Base-by-base conservation (phyloP, 2,329 filamentous ascomycete species). In the Chaetothyriales sp. region DNA sequence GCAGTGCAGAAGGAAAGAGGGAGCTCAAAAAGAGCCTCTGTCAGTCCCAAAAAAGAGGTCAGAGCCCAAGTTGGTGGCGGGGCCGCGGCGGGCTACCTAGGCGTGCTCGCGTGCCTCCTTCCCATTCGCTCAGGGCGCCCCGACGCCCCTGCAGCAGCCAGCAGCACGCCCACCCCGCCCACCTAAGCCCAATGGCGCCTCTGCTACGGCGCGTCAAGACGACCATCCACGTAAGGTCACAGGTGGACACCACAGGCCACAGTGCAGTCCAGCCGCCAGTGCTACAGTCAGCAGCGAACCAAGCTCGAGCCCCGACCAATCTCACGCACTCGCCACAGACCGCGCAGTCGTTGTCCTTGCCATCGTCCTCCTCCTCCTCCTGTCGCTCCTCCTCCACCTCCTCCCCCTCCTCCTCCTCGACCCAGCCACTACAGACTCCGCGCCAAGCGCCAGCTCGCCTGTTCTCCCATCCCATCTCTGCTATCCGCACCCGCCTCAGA, bases 401-500 rank as follows among this genome's bases (percentile, higher is more conserved):
- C 29, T 37, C 8, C 29, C 13, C 8, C 29, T 5, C 10, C 33
- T 15, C 33, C 33, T 40, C 7, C 33, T 40, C 10, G 10, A 40
- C 10, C 33, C 13, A 15, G 10, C 33, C 10, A 2, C 33, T 5
- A 10, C 15, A 40, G 15, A 40, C 33, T 40, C 33, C 13, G 7
- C 33, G 33, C 33, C 33, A 40, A 40, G 33, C 33, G 33, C 33
- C 13, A 10, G 33, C 10, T 40, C 33, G 7, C 4, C 33, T 15
- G 33, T 15, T 40, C 2, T 33, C 13, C 18, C 51, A 51, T 46
- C 51, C 54, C 13, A 43, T 58, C 18, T 51, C 49, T 44, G 47
- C 55, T n/a, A 54, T 60, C 44, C 58, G 53, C 19, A 52, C 54
- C 43, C 53, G 58, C 50, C 51, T 60, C n/a, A 51, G 51, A n/a